Evolutionary conservation across 495 filamentous ascomycete genomes (phyloP), one percentile per base, ranked within the genome.

Genomic region (Bacidia gigantensis): DNA sequence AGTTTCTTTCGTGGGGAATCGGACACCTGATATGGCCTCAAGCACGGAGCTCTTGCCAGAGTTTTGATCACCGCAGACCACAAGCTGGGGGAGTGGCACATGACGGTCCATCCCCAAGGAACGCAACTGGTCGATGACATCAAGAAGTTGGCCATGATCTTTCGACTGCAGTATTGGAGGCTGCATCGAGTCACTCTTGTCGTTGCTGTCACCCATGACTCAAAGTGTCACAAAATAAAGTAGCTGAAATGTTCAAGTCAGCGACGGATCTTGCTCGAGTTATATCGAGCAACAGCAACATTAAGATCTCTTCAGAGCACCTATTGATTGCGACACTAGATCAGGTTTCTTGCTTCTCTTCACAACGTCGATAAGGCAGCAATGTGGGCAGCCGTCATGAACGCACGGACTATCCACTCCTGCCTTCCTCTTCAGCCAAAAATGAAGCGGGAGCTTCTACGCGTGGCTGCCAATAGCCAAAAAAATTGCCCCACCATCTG

Each of bases 31-130:
- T 20, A 86, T 74, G 3, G 79, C 78, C 55, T 84, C 82, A 0
- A 84, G 69, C 2, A 83, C 77, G 0, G 81, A 84, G 62, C 77
- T 81, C 55, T 82, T 83, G 3, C 79, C 80, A 14, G 68, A 68
- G 1, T 73, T 81, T 51, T 83, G 77, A 62, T 81, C 73, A 3
- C 81, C 79, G 54, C 74, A 81, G 0, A 86, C 80, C 23, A 83
- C 73, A n/a, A 84, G 64, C 58, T 85, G 77, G 11, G 81, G 80
- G 12, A 82, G 67, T 21, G 69, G 67, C 11, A 82, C 60, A 56
- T 77, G 74, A 43, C 72, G 67, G 55, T 70, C 76, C 51, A 83
- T 70, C n/a, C 81, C 79, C 3, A 83, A 72, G 1, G 64, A 67
- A 53, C 81, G 5, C 7, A 35, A 14, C 5, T 14, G 5, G 14